phyloP scores from a whole-genome alignment of 164 flowering plant species.

The Stephania yunnanensis region DNA sequence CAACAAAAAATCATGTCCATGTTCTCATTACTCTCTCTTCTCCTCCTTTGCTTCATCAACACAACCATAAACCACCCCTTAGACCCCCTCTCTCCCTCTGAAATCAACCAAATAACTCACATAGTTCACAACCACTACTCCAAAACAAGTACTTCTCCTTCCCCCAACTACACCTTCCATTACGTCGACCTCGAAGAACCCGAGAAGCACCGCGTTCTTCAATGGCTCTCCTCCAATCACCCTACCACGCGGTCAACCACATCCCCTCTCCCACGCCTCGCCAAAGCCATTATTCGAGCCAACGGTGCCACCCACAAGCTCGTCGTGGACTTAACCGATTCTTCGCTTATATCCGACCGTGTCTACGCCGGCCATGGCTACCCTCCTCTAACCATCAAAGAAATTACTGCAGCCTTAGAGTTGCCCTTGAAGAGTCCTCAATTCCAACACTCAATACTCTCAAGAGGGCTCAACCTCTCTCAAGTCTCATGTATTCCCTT shows the following conservation, averaged over 20 bases:
- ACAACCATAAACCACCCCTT: not conserved
- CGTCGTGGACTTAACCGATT: not conserved
- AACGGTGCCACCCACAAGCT: not conserved
- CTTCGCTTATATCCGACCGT: not conserved
- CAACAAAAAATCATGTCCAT: not conserved
- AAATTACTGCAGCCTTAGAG: not conserved
- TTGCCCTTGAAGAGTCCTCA: not conserved
- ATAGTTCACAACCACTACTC: not conserved
- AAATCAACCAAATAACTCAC: not conserved
- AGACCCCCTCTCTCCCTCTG: not conserved
- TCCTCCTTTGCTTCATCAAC: not conserved
- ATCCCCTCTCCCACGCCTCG: not conserved
- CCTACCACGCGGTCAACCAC: not conserved
- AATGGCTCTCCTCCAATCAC: not conserved
- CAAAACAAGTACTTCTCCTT: not conserved
- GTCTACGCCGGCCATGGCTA: not conserved
- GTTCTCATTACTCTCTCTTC: not conserved
- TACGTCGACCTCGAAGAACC: not conserved
- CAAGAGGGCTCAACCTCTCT: not conserved
- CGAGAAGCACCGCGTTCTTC: not conserved
- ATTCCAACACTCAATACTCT: not conserved
- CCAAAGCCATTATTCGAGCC: not conserved
- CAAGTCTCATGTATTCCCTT: not conserved
- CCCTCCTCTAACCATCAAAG: not conserved
- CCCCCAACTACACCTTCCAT: not conserved